These are phyloP conservation scores for Oldenlandia corymbosa DNA, from an alignment of 257 asterid species.

Conservation along the genomic window DNA sequence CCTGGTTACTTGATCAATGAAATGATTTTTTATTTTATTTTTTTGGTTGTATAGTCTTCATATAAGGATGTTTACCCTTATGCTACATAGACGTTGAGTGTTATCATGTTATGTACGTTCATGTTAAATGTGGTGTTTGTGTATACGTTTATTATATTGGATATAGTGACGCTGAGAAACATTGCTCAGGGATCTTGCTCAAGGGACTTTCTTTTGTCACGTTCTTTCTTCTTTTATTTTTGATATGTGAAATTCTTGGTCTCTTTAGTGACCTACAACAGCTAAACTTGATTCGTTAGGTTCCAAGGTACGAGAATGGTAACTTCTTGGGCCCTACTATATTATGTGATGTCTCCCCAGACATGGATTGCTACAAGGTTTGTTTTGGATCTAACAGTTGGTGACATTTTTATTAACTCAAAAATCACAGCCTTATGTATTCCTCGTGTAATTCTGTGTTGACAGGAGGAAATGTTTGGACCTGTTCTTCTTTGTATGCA, in stretches of 20 bases:
- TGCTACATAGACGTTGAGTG: not conserved
- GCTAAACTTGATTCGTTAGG: conserved; percentile 26
- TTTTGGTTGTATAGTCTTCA: too few species aligned
- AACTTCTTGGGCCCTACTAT: conserved; percentile 44
- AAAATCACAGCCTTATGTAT: not conserved
- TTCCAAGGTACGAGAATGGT: conserved; percentile 39
- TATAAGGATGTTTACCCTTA: too few species aligned
- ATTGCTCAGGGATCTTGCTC: not conserved
- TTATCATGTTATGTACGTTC: too few species aligned
- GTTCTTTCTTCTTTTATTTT: not conserved
- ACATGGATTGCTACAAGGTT: conserved; percentile 50
- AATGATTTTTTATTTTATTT: too few species aligned
- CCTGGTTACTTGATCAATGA: too few species aligned
- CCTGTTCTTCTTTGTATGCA: conserved; percentile 53
- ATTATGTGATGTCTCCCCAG: conserved; percentile 30
- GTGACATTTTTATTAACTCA: conserved; percentile 1
- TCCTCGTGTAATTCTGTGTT: not conserved
- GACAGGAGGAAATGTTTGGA: conserved; percentile 42
- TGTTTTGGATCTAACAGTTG: conserved; percentile 8
- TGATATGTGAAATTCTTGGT: not conserved
- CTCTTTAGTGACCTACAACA: not conserved
- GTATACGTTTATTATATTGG: too few species aligned
- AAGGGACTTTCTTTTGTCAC: not conserved
- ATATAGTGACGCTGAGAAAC: too few species aligned
- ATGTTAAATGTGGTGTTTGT: too few species aligned